Evolutionary conservation across 1,139 yeast species (phyloP).

Genomic region (Taphrina flavorubra): DNA sequence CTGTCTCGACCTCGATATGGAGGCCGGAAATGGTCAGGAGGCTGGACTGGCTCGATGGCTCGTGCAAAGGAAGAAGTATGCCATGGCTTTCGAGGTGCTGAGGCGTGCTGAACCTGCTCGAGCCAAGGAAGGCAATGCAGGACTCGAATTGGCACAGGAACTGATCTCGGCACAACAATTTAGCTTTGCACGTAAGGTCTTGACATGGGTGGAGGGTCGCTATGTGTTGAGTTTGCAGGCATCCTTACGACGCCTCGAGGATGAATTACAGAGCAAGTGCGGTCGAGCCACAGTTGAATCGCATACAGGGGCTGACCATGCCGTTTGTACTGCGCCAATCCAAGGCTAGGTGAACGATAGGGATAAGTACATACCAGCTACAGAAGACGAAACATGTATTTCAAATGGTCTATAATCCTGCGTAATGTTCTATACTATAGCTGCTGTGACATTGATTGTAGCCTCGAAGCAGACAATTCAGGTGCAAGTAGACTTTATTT

Average conservation of each 20-base stretch:
- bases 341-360: too few relatives aligned
- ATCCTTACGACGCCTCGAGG: slow-evolving; percentile 18
- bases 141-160: slow-evolving; percentile 24
- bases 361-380: too few relatives aligned
- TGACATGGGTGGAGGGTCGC: slow-evolving; percentile 25
- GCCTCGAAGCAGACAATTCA: neutral
- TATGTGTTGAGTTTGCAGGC: slow-evolving; percentile 33
- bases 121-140: slow-evolving; percentile 26
- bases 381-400: too few relatives aligned
- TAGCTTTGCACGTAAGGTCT: slow-evolving; percentile 14
- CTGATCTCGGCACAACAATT: slow-evolving; percentile 2
- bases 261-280: neutral
- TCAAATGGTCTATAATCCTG: too few relatives aligned
- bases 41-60: slow-evolving; percentile 35
- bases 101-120: slow-evolving; percentile 30
- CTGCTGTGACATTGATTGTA: too few relatives aligned
- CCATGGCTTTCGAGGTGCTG: slow-evolving; percentile 23
- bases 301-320: neutral
- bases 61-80: neutral
- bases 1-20: slow-evolving; percentile 16
- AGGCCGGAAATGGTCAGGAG: slow-evolving; percentile 26
- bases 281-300: neutral
- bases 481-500: too few relatives aligned
- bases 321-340: too few relatives aligned
- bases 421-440: too few relatives aligned